Evolutionary conservation across 192 early-diverging fungal species (phyloP), one percentile per base, ranked within the genome.

Genomic region (Lobosporangium transversale): DNA sequence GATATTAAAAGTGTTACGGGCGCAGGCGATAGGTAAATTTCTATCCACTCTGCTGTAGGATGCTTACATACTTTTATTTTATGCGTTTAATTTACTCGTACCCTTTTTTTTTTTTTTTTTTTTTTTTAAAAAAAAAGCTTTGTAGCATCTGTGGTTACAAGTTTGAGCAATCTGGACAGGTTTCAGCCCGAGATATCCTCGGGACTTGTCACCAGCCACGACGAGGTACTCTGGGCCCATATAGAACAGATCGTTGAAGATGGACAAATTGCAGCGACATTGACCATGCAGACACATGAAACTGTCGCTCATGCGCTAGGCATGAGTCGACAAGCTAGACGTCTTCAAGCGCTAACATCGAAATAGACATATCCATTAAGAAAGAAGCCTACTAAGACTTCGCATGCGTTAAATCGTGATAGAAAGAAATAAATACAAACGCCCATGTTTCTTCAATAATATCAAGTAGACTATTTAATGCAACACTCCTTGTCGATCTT

Each of bases 11-110:
- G 86, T 70, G 91, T 93, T 2, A 92, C 89, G n/a, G 92, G 92
- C 9, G 91, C 92, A 4, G 92, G 92, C 7, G 92, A 94, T 63
- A 91, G 88, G 86, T 85, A 85, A 35, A 9, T 47, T 18, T 54
- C 18, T 5, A 14, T 40, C 37, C 37, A 40, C 12, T 53, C 26
- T 45, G 29, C 18, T 21, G 27, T 15, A 30, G 70, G 48, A 36
- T n/a, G 56, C 12, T 36, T 78, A 24, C 42, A 48, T 31, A 54
- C 75, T 44, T 76, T 79, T 35, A 43, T 45, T 36, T 62, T n/a
- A n/a, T n/a, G n/a, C n/a, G n/a, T n/a, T n/a, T n/a, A n/a, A n/a
- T n/a, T n/a, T n/a, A n/a, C n/a, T n/a, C n/a, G n/a, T n/a, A n/a
- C n/a, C n/a, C n/a, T 68, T 3, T 62, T 53, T 54, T 29, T 21